Conservation (phyloP, 352 stramenopile genomes). For the Globisporangium nodosum region DNA sequence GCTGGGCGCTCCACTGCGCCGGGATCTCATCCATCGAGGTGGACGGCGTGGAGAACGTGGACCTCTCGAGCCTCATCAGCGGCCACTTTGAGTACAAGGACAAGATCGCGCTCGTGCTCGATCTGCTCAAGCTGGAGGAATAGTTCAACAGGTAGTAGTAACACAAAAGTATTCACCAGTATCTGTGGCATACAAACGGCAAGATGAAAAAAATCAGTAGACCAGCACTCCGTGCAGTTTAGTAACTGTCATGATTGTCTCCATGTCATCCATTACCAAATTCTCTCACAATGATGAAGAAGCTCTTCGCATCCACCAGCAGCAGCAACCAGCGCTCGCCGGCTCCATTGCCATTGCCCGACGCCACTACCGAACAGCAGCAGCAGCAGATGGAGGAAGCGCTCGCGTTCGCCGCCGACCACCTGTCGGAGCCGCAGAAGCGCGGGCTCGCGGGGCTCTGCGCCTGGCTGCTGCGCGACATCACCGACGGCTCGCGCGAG, state of each 20-base stretch:
- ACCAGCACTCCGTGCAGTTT: too few species aligned
- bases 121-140: conserved; percentile 59
- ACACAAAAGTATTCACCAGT: not conserved
- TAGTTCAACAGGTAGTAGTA: too few species aligned
- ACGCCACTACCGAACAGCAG: not conserved
- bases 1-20: conserved; percentile 72
- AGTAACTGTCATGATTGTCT: too few species aligned
- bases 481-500: conserved; percentile 58
- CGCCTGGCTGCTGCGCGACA: conserved; percentile 55
- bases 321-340: not conserved
- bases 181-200: not conserved
- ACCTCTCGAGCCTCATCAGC: conserved; percentile 71
- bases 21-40: conserved; percentile 65
- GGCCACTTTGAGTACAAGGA: conserved; percentile 87
- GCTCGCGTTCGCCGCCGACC: conserved; percentile 19
- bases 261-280: not conserved
- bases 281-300: not conserved
- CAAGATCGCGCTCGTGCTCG: conserved; percentile 77
- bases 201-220: not conserved
- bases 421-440: conserved; percentile 50
- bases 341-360: not conserved
- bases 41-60: conserved; percentile 72
- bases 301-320: not conserved
- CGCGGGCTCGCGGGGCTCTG: conserved; percentile 59
- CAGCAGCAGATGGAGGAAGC: conserved; percentile 1